Evolutionary conservation across 1,284 basidiomycete genomes (phyloP).

Genomic region (Athelia sp.): DNA sequence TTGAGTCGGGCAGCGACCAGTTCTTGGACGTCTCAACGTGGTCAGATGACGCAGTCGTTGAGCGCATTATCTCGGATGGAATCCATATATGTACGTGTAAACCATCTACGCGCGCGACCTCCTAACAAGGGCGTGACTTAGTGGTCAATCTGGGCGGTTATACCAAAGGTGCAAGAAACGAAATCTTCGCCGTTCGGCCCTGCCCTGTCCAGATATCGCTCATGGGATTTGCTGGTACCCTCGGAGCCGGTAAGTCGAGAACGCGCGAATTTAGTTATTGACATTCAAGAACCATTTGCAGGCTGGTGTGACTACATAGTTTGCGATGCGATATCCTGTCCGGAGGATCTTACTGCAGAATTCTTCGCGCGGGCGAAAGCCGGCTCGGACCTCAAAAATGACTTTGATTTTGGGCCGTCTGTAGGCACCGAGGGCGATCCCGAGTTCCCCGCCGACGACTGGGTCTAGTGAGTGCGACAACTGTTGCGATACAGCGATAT

Average conservation of each 20-base stretch:
- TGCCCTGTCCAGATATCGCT: conserved; percentile 57
- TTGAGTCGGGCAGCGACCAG: conserved; percentile 41
- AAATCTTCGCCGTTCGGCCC: conserved; percentile 56
- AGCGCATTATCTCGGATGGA: conserved; percentile 41
- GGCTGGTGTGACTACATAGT: conserved; percentile 64
- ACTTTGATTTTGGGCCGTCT: conserved; percentile 27
- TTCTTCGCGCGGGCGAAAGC: conserved; percentile 5
- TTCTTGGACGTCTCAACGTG: conserved; percentile 49
- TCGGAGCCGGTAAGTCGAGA: conserved; percentile 35
- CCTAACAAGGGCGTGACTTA: conserved; percentile 13
- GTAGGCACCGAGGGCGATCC: conserved; percentile 46
- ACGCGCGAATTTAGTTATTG: background rate
- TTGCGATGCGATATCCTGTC: conserved; percentile 47
- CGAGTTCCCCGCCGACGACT: conserved; percentile 37
- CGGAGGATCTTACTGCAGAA: conserved; percentile 35
- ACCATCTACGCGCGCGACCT: conserved; percentile 2
- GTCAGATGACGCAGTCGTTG: conserved; percentile 36
- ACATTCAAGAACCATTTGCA: conserved; percentile 8
- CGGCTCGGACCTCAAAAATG: conserved; percentile 7
- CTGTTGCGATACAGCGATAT: conserved; percentile 11
- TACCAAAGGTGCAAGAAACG: conserved; percentile 62
- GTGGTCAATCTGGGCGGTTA: conserved; percentile 59
- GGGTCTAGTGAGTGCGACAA: conserved; percentile 45
- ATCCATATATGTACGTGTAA: conserved; percentile 45
- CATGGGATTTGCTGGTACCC: conserved; percentile 55